These are phyloP conservation scores for Hypholoma sublateritium DNA, from an alignment of 768 basidiomycete species.

Conservation along the genomic window DNA sequence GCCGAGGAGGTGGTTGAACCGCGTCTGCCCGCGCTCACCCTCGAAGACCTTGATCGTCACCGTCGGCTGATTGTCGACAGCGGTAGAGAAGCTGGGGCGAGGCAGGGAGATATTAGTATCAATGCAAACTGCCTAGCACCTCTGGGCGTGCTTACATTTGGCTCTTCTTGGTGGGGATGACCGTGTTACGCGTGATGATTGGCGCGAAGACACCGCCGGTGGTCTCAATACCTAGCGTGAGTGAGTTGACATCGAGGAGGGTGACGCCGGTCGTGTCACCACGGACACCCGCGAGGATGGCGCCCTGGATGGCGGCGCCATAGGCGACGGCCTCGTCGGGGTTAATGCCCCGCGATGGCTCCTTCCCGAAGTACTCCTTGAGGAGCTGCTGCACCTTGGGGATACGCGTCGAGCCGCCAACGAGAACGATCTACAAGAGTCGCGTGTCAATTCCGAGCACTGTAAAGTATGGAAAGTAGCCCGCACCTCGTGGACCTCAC, in stretches of 20 bases:
- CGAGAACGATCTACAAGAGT: constrained; percentile 37
- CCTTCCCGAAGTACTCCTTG: constrained; percentile 67
- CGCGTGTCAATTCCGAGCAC: background rate
- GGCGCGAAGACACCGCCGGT: constrained; percentile 62
- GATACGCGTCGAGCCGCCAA: constrained; percentile 72
- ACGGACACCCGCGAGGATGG: constrained; percentile 60
- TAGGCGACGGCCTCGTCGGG: constrained; percentile 76
- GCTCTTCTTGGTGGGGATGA: constrained; percentile 52
- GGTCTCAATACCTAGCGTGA: constrained; percentile 63
- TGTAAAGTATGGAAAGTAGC: background rate
- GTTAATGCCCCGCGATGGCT: constrained; percentile 66
- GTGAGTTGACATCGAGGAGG: constrained; percentile 58
- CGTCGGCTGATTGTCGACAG: constrained; percentile 85
- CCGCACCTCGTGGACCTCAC: constrained; percentile 66
- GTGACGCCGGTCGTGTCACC: constrained; percentile 47
- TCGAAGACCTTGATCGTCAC: constrained; percentile 90
- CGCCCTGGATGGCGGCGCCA: constrained; percentile 71
- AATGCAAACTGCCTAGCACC: too few species aligned
- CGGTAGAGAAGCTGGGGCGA: constrained; percentile 70
- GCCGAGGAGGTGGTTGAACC: constrained; percentile 88
- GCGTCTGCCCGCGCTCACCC: constrained; percentile 86
- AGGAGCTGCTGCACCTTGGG: constrained; percentile 68
- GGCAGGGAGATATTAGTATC: too few species aligned
- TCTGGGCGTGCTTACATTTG: constrained; percentile 29
- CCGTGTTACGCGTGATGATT: constrained; percentile 47